Evolutionary conservation across 2,329 filamentous ascomycete genomes (phyloP).

Genomic region (Colletotrichum sp.): DNA sequence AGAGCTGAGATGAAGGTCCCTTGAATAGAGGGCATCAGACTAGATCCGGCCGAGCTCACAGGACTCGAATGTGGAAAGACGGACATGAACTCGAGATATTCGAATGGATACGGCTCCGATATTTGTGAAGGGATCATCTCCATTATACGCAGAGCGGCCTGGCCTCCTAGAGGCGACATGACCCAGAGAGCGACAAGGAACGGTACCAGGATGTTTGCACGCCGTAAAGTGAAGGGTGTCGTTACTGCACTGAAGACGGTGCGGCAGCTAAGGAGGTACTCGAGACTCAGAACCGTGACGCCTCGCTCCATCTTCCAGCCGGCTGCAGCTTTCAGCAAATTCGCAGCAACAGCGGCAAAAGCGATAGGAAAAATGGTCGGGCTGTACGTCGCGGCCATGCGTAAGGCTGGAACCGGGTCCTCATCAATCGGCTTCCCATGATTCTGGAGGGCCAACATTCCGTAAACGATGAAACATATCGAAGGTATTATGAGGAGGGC

Average conservation of each 20-base stretch:
- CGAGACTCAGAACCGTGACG: background rate
- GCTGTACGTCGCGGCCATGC: background rate
- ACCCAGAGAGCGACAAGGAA: background rate
- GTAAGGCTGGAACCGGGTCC: background rate
- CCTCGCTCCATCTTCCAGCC: slow-evolving; percentile 7
- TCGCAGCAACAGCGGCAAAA: background rate
- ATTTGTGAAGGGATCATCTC: background rate
- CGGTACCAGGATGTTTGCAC: background rate
- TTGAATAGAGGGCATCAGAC: background rate
- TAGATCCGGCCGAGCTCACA: background rate
- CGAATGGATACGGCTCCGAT: background rate
- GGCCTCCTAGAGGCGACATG: background rate
- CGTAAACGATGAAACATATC: no score
- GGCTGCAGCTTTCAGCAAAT: background rate
- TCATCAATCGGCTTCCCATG: background rate
- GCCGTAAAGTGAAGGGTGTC: background rate
- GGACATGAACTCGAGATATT: background rate
- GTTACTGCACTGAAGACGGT: slow-evolving; percentile 1
- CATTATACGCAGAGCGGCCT: background rate
- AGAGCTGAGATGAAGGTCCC: background rate
- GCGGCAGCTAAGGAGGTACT: background rate
- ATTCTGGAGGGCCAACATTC: background rate
- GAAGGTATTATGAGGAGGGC: no score
- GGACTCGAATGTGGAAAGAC: background rate
- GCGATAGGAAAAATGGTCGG: background rate